Base-by-base conservation (phyloP, 2,329 filamentous ascomycete species). In the Colletotrichum sp. region DNA sequence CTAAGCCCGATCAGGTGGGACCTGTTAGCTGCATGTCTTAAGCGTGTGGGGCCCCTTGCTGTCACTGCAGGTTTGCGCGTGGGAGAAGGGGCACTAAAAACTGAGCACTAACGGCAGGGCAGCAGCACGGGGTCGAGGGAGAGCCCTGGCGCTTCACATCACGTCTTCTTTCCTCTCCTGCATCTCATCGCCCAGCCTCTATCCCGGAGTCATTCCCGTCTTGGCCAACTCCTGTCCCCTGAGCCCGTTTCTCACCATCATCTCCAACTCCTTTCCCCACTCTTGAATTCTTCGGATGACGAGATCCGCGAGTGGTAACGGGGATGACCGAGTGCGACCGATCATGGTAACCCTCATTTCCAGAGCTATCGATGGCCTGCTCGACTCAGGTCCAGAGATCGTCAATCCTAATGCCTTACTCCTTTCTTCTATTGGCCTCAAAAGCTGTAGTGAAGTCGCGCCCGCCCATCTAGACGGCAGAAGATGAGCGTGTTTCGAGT, bases 401-500 rank as follows among this genome's bases (percentile, higher is more conserved):
- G n/a, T 34, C 61, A 24, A 21, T 16, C 16, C 26, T 56, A 24
- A 26, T 16, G 5, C 43, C 48, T 1, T 16, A 28, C 65, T 28
- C 30, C 8, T 38, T 2, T 26, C 24, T 16, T 15, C 55, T 12
- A 18, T 64, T 28, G 21, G 15, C 21, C 48, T 18, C 21, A 18
- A 8, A 15, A 32, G 65, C 28, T 56, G 28, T 24, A 24, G 56
- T 56, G 30, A 43, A 7, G 24, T 43, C 67, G 32, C 32, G 52
- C 52, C 55, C 52, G 32, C 55, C 61, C 65, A 67, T 67, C 28
- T 58, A 70, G 36, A 48, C 56, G 34, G 26, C 62, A 48, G 5
- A 18, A 13, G 15, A 21, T 68, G 73, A 73, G 70, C 70, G 56
- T 32, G 73, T 76, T 76, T 76, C 70, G 70, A 56, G 69, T 64